A percentile compares a stretch with the other conserved stretches of the same genome.
phyloP scores from a whole-genome alignment of 495 filamentous ascomycete species.

The Tricharina praecox region DNA sequence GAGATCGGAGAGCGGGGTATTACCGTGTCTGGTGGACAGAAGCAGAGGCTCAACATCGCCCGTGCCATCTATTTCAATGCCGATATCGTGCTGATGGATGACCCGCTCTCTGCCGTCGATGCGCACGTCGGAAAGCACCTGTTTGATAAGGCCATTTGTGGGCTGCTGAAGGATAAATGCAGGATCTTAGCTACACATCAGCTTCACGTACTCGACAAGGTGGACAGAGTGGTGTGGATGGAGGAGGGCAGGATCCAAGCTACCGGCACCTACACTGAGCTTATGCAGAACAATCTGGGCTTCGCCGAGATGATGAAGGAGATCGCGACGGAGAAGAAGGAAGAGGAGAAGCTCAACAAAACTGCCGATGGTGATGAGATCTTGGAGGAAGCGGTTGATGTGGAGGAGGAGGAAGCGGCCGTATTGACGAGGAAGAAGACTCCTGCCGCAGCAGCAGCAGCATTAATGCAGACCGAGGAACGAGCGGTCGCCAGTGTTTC shows the following conservation, averaged over 20 bases:
- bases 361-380: slow-evolving; percentile 29
- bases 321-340: slow-evolving; percentile 55
- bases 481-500: slow-evolving; percentile 62
- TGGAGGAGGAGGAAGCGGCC: slow-evolving; percentile 30
- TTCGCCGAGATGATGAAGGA: slow-evolving; percentile 73
- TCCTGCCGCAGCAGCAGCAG: slow-evolving; percentile 38
- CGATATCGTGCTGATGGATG: slow-evolving; percentile 69
- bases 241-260: slow-evolving; percentile 66
- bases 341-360: slow-evolving; percentile 29
- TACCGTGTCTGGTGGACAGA: slow-evolving; percentile 69
- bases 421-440: no score
- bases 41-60: slow-evolving; percentile 69
- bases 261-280: slow-evolving; percentile 71
- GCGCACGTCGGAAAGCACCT: slow-evolving; percentile 84
- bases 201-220: slow-evolving; percentile 75
- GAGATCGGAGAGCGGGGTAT: slow-evolving; percentile 70
- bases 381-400: slow-evolving; percentile 23
- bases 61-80: slow-evolving; percentile 73
- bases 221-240: slow-evolving; percentile 83
- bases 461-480: slow-evolving; percentile 86
- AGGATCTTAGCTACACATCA: slow-evolving; percentile 88
- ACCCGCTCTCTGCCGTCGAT: slow-evolving; percentile 67
- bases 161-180: slow-evolving; percentile 73
- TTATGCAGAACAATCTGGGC: slow-evolving; percentile 55
- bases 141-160: slow-evolving; percentile 87